phyloP scores from a whole-genome alignment of 805 yeast species.

The Lachancea meyersii region DNA sequence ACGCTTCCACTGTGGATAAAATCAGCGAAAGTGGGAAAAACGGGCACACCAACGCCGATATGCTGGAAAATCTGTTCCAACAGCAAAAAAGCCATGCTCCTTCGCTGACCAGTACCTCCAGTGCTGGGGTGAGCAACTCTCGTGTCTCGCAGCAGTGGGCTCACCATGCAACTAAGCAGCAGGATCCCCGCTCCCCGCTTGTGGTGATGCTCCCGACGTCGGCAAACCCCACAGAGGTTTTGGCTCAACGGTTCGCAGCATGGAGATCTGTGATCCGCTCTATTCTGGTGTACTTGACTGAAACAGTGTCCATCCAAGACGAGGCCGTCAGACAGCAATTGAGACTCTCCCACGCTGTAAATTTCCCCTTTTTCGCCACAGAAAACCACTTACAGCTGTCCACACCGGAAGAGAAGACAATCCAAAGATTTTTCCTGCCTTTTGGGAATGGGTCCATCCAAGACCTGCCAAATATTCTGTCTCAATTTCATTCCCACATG shows the following conservation, averaged over 20 bases:
- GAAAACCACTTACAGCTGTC: constrained; percentile 28
- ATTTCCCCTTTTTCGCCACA: constrained; percentile 34
- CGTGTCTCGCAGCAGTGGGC: constrained; percentile 12
- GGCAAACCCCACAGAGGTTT: constrained; percentile 78
- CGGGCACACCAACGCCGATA: constrained; percentile 1
- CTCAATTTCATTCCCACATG: constrained; percentile 57
- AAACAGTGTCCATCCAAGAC: constrained; percentile 79
- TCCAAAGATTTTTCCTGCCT: constrained; percentile 56
- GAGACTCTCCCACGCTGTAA: constrained; percentile 72
- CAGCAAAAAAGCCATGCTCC: constrained; percentile 12
- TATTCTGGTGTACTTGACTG: constrained; percentile 66
- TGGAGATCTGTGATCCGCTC: constrained; percentile 81
- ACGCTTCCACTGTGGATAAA: constrained; percentile 1
- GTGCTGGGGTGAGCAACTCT: constrained; percentile 7
- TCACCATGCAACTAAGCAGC: constrained; percentile 13
- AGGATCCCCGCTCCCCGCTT: constrained; percentile 46
- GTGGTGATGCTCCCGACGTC: constrained; percentile 47
- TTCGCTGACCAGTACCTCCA: constrained; percentile 12
- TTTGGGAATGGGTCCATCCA: constrained; percentile 75
- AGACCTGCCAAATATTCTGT: constrained; percentile 68
- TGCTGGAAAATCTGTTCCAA: constrained; percentile 11
- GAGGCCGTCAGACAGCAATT: constrained; percentile 80
- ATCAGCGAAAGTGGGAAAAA: not conserved
- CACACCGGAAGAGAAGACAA: constrained; percentile 20
- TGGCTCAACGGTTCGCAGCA: constrained; percentile 76